These are phyloP conservation scores for Penicillium arizonense DNA, from an alignment of 495 filamentous ascomycete genomes.

Conservation along the genomic window DNA sequence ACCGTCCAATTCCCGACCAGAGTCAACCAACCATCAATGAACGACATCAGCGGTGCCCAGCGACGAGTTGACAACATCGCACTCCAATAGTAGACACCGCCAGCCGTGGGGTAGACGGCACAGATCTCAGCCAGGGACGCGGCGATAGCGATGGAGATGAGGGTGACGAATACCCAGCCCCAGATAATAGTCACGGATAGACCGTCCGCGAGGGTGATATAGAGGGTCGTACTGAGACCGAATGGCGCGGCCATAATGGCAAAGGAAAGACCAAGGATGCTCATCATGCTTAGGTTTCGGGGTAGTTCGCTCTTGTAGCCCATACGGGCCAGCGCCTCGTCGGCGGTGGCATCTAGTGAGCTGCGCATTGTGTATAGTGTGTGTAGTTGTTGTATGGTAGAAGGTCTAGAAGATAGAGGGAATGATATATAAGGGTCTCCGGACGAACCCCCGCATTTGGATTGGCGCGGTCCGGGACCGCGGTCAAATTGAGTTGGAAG, in stretches of 20 bases:
- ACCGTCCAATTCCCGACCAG: conserved; percentile 68
- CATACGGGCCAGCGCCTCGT: conserved; percentile 58
- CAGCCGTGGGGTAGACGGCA: conserved; percentile 67
- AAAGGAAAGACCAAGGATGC: conserved; percentile 60
- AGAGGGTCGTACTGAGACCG: conserved; percentile 67
- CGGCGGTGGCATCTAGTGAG: conserved; percentile 37
- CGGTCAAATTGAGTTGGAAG: too few relatives aligned
- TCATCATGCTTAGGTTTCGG: conserved; percentile 61
- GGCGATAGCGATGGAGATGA: conserved; percentile 69
- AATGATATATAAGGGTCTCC: not conserved
- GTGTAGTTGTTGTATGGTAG: not conserved
- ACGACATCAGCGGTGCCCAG: conserved; percentile 65
- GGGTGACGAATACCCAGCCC: conserved; percentile 67
- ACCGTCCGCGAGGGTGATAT: conserved; percentile 64
- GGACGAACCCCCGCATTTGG: not conserved
- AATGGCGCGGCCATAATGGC: conserved; percentile 64
- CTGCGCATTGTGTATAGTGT: conserved; percentile 16
- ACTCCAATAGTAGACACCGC: conserved; percentile 75
- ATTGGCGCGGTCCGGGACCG: not conserved
- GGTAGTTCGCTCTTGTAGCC: conserved; percentile 64
- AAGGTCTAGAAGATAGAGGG: conserved; percentile 4
- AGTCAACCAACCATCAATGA: conserved; percentile 74
- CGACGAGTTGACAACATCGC: conserved; percentile 55
- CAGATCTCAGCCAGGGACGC: conserved; percentile 76
- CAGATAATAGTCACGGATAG: conserved; percentile 66